phyloP scores from a whole-genome alignment of 495 filamentous ascomycete genomes.

The Pyronema omphalodes region DNA sequence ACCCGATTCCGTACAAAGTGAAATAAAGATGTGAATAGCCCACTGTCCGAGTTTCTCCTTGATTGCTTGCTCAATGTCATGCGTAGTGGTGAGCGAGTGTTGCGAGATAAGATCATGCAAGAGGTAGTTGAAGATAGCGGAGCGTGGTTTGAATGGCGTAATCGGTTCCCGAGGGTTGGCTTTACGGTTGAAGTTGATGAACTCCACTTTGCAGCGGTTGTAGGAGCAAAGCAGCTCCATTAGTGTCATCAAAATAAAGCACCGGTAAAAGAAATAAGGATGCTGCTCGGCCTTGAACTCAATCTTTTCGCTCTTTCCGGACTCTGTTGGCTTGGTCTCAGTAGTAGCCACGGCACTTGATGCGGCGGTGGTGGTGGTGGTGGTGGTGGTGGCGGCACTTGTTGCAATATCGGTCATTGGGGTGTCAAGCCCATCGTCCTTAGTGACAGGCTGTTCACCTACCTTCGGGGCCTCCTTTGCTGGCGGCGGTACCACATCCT shows the following conservation, averaged over 20 bases:
- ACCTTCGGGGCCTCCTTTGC: slow-evolving; percentile 3
- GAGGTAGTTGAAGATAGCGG: slow-evolving; percentile 82
- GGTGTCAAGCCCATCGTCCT: slow-evolving; percentile 4
- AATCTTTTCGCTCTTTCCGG: slow-evolving; percentile 46
- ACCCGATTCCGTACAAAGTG: slow-evolving; percentile 70
- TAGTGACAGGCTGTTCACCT: not conserved
- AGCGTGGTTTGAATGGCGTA: slow-evolving; percentile 85
- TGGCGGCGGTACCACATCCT: slow-evolving; percentile 14
- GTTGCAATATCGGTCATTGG: slow-evolving; percentile 19
- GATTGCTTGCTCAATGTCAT: slow-evolving; percentile 62
- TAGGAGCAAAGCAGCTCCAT: slow-evolving; percentile 86
- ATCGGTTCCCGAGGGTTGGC: slow-evolving; percentile 56
- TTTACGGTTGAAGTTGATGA: slow-evolving; percentile 94
- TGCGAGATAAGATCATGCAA: slow-evolving; percentile 68
- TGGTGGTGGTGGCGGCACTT: slow-evolving; percentile 24
- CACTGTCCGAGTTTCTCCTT: slow-evolving; percentile 63
- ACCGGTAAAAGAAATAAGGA: slow-evolving; percentile 88
- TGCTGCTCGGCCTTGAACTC: slow-evolving; percentile 83
- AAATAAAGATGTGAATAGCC: slow-evolving; percentile 67
- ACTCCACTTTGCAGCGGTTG: slow-evolving; percentile 88
- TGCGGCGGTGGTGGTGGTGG: slow-evolving; percentile 23
- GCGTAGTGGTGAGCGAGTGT: slow-evolving; percentile 53
- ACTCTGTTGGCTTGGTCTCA: slow-evolving; percentile 14
- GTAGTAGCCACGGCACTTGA: slow-evolving; percentile 12
- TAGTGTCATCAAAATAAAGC: slow-evolving; percentile 84